phyloP scores from a whole-genome alignment of 176 grass and related monocot species.

The Saccharum officinarum region DNA sequence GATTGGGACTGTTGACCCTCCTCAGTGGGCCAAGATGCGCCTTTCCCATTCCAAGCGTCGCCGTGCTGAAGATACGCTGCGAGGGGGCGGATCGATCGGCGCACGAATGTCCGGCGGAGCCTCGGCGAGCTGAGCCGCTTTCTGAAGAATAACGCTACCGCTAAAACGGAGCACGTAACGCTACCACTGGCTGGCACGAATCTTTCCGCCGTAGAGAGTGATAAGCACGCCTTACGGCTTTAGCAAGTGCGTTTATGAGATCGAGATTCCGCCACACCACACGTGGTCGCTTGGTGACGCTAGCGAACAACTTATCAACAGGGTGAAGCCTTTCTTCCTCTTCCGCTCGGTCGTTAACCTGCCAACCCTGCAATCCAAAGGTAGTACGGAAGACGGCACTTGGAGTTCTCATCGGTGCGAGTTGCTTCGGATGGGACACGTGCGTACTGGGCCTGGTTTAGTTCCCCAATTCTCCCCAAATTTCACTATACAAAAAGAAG shows the following conservation, averaged over 20 bases:
- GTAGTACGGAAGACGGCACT: too few relatives aligned
- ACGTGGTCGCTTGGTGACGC: conserved; percentile 9
- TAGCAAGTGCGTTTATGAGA: not conserved
- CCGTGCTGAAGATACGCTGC: not conserved
- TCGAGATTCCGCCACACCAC: conserved; percentile 29
- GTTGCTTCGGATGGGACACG: not conserved
- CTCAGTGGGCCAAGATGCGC: not conserved
- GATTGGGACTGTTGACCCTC: not conserved
- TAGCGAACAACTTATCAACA: not conserved
- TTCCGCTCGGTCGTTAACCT: too few relatives aligned
- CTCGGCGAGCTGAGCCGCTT: not conserved
- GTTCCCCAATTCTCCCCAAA: too few relatives aligned
- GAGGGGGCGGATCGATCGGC: too few relatives aligned
- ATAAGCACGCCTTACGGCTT: conserved; percentile 21
- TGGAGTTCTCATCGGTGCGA: not conserved
- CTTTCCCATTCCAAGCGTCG: not conserved
- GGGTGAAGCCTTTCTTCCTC: not conserved
- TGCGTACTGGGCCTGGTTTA: too few relatives aligned
- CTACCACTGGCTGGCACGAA: not conserved
- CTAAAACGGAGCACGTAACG: not conserved
- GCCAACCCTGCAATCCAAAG: not conserved
- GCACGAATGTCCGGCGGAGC: too few relatives aligned
- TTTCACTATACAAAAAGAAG: too few relatives aligned
- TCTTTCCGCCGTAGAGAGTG: conserved; percentile 15
- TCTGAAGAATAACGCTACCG: conserved; percentile 44